Base-by-base conservation (phyloP, 2,329 filamentous ascomycete species). In the Leptodontidium sp. region DNA sequence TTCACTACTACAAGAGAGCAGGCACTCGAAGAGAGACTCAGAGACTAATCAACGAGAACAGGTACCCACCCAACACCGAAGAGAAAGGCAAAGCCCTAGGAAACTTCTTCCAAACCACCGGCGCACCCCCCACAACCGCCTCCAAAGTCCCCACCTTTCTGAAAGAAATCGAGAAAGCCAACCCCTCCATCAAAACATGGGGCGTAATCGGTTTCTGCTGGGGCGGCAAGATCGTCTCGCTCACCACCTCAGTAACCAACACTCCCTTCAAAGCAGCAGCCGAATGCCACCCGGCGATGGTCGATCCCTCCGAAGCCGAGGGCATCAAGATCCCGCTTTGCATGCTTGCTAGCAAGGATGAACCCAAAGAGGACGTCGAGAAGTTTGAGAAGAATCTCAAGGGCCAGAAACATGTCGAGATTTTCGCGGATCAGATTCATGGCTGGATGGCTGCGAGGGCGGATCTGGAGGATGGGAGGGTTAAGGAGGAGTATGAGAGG, bases 301-400 rank as follows among this genome's bases (percentile, higher is more conserved):
- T 91, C 52, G 88, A 91, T 71, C 81, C 86, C 24, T 80, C 82
- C 45, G 90, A 93, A 58, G 90, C 89, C 1, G 77, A 82, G 71
- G 82, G 80, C 9, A 83, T 92, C 78, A 87, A 84, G 65, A 82
- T 91, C 9, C 91, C 91, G 1, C 80, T 91, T 50, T 82, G 85
- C 65, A 73, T 91, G 74, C 83, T 93, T 1, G 89, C 91, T 0
- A 91, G 89, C 43, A 86, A 86, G 76, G 90, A 93, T 88, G 92
- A 82, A 75, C 76, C 80, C 2, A 79, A 73, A 0, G 82, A 84
- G 0, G 77, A 79, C 0, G 81, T 86, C 0, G 78, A 81, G 52
- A 78, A 80, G 53, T 86, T 84, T 72, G 78, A 81, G 67, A 75
- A 80, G 57, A 79, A 82, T 7, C 72, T 87, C 29, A 78, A 79